These are phyloP conservation scores for Mycena albidolilacea DNA, from an alignment of 768 basidiomycete species.

Conservation along the genomic window DNA sequence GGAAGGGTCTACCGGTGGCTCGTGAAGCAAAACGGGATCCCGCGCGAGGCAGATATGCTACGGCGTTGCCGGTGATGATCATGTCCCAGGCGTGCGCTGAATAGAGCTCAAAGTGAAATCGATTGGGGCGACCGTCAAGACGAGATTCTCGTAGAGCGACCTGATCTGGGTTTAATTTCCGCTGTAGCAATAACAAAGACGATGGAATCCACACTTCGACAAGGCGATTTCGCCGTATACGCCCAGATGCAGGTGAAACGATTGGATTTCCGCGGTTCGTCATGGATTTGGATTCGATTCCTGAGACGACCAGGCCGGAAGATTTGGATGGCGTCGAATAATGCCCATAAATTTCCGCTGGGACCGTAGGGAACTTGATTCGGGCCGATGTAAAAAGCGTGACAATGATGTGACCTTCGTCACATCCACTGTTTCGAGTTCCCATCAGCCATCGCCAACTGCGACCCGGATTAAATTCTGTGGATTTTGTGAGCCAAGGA, in stretches of 20 bases:
- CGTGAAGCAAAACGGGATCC: constrained; percentile 73
- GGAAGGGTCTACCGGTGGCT: constrained; percentile 45
- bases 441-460: too few relatives aligned
- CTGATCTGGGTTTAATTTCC: constrained; percentile 55
- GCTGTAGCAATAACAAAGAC: not conserved
- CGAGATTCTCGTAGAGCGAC: constrained; percentile 92
- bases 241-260: constrained; percentile 52
- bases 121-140: constrained; percentile 83
- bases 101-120: constrained; percentile 76
- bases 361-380: too few relatives aligned
- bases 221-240: constrained; percentile 60
- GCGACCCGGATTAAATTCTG: too few relatives aligned
- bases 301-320: too few relatives aligned
- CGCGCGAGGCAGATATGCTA: constrained; percentile 80
- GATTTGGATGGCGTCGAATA: too few relatives aligned
- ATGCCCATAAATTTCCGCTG: not conserved
- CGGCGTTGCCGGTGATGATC: constrained; percentile 83
- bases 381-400: too few relatives aligned
- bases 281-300: constrained; percentile 5
- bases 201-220: constrained; percentile 61
- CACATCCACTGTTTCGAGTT: too few relatives aligned
- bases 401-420: too few relatives aligned
- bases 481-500: too few relatives aligned
- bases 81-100: constrained; percentile 85
- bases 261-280: constrained; percentile 18